These are phyloP conservation scores for Tuctoria greenei DNA, from an alignment of 176 grass and related monocot genomes.

Conservation along the genomic window DNA sequence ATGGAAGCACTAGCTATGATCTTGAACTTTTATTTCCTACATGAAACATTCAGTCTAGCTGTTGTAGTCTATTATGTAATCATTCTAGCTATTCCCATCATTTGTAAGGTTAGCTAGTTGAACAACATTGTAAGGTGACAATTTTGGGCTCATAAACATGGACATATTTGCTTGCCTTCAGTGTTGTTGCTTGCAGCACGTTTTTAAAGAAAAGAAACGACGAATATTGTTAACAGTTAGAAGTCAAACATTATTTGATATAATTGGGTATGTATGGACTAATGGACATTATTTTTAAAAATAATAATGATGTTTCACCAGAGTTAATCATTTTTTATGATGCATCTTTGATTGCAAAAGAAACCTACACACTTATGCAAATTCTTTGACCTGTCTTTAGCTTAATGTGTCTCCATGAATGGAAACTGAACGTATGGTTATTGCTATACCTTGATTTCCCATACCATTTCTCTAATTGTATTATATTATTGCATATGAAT, in stretches of 20 bases:
- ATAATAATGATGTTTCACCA: not conserved
- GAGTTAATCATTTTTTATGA: not conserved
- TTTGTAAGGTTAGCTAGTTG: not conserved
- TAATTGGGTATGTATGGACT: not conserved
- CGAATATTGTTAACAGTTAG: not conserved
- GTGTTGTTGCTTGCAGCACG: not conserved
- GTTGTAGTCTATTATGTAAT: not conserved
- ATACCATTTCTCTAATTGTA: not conserved
- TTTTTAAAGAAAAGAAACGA: not conserved
- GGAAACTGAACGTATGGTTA: not conserved
- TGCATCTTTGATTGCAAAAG: not conserved
- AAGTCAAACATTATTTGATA: not conserved
- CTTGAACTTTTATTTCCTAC: not conserved
- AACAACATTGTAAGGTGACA: not conserved
- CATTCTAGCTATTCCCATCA: not conserved
- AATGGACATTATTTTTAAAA: not conserved
- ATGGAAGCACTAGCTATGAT: not conserved
- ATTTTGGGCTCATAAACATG: not conserved
- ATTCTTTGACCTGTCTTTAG: conserved; percentile 4
- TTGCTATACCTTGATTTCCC: not conserved
- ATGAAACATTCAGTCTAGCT: not conserved
- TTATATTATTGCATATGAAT: not conserved
- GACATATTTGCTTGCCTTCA: not conserved
- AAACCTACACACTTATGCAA: not conserved
- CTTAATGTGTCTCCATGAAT: not conserved